phyloP scores from a whole-genome alignment of 495 filamentous ascomycete genomes.

The Neurospora sp. region DNA sequence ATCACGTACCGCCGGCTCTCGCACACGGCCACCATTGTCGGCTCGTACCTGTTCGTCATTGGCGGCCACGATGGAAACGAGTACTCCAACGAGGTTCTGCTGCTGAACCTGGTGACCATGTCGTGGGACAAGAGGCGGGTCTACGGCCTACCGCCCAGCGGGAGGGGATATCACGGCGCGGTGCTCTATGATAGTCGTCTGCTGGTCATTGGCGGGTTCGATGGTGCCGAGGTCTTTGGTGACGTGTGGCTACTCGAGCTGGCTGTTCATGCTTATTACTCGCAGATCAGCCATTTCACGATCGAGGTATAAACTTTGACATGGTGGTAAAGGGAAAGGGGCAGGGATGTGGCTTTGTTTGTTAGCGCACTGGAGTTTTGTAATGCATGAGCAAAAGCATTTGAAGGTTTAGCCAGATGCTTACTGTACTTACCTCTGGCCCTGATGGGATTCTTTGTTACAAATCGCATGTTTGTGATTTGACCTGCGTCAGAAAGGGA shows the following conservation, averaged over 20 bases:
- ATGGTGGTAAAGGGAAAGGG: background rate
- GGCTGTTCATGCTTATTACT: slow-evolving; percentile 56
- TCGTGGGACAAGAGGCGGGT: slow-evolving; percentile 52
- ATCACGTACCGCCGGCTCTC: slow-evolving; percentile 47
- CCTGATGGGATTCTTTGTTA: too few species aligned
- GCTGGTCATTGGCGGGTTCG: slow-evolving; percentile 52
- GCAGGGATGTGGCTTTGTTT: background rate
- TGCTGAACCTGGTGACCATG: slow-evolving; percentile 59
- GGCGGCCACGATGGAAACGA: slow-evolving; percentile 58
- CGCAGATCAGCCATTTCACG: slow-evolving; percentile 56
- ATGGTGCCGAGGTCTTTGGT: slow-evolving; percentile 51
- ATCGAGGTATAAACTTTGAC: slow-evolving; percentile 43
- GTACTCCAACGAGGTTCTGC: slow-evolving; percentile 53
- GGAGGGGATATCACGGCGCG: slow-evolving; percentile 52
- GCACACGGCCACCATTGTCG: slow-evolving; percentile 55
- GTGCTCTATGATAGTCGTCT: slow-evolving; percentile 51
- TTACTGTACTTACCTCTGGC: background rate
- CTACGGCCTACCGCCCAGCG: slow-evolving; percentile 51
- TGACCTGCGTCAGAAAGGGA: too few species aligned
- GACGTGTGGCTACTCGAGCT: slow-evolving; percentile 55
- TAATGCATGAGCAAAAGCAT: background rate
- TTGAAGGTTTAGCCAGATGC: background rate
- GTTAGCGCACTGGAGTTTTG: background rate
- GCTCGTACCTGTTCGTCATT: slow-evolving; percentile 55
- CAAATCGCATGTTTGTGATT: too few species aligned